phyloP scores from a whole-genome alignment of 148 eudicot species.

The Amaranthus hypochondriacus region DNA sequence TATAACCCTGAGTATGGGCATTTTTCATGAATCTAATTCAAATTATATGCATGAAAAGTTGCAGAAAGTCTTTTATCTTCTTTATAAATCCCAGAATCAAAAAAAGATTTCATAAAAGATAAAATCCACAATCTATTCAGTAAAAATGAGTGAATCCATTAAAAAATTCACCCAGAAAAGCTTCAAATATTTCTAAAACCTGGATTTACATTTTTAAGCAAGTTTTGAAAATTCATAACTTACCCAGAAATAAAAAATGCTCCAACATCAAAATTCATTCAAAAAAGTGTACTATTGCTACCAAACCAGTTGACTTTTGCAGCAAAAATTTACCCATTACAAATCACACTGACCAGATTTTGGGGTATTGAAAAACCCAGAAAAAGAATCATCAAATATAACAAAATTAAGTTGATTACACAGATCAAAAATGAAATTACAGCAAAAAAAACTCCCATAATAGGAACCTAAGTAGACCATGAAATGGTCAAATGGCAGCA shows the following conservation, averaged over 20 bases:
- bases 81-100: neutral
- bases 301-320: neutral
- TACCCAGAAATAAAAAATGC: conserved; percentile 6
- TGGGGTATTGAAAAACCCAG: neutral
- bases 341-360: neutral
- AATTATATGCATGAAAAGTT: conserved; percentile 1
- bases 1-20: conserved; percentile 7
- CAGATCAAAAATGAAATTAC: neutral
- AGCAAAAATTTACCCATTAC: neutral
- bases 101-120: neutral
- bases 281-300: neutral
- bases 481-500: neutral
- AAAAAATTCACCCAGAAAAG: no score
- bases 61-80: neutral
- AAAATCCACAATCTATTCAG: conserved; percentile 1
- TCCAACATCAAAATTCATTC: conserved; percentile 18
- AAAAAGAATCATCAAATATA: neutral
- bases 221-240: conserved; percentile 8
- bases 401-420: neutral
- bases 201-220: neutral
- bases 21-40: neutral
- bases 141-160: neutral
- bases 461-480: neutral
- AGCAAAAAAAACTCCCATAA: neutral
- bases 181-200: neutral